A percentile compares a stretch with the other conserved stretches of the same genome.
Conservation (phyloP, 2,329 filamentous ascomycete species). For the Pseudocercospora fuligena region DNA sequence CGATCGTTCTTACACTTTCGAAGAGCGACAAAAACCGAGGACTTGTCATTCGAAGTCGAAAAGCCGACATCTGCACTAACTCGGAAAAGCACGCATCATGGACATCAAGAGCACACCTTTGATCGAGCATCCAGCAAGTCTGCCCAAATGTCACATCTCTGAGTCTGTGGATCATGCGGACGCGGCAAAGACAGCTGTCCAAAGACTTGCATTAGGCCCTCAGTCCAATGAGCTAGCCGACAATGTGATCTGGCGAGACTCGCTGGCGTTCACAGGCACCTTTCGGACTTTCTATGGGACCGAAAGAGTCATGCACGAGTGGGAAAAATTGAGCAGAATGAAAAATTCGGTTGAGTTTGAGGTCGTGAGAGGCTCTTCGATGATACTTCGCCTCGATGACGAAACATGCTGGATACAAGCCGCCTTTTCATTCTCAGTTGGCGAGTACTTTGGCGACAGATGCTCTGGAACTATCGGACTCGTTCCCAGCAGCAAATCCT, state of each 20-base stretch:
- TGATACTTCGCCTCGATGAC: not conserved
- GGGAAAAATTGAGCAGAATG: slow-evolving; percentile 34
- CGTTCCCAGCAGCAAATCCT: not conserved
- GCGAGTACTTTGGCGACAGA: not conserved
- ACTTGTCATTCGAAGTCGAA: too few species aligned
- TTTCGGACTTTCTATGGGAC: slow-evolving; percentile 57
- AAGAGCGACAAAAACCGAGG: too few species aligned
- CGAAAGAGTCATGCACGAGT: slow-evolving; percentile 47
- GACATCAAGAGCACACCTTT: not conserved
- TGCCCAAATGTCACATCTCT: not conserved
- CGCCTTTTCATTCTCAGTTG: not conserved
- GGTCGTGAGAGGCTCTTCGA: not conserved
- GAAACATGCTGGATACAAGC: not conserved
- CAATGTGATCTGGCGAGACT: slow-evolving; percentile 58
- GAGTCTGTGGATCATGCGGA: not conserved
- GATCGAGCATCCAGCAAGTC: not conserved
- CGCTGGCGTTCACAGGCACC: slow-evolving; percentile 61
- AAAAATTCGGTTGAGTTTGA: not conserved
- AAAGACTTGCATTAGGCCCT: not conserved
- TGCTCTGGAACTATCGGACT: not conserved
- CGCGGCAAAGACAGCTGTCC: not conserved
- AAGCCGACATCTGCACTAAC: too few species aligned
- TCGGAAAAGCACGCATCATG: not conserved
- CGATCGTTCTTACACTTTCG: too few species aligned
- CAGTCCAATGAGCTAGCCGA: not conserved